phyloP scores from a whole-genome alignment of 129 eudicot species.

The Saussurea involucrata region DNA sequence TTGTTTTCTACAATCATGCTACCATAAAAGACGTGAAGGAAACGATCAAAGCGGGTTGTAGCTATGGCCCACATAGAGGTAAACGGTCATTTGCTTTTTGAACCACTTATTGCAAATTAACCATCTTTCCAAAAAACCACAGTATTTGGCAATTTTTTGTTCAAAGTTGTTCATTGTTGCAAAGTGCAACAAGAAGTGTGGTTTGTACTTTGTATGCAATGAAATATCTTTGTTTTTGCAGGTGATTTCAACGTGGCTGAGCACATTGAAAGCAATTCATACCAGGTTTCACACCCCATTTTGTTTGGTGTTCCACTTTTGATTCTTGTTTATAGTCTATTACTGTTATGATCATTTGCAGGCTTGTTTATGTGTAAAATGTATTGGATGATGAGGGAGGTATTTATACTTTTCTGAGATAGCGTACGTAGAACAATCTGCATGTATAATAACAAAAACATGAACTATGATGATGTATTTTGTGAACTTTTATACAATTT shows the following conservation, averaged over 20 bases:
- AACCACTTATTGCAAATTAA: not conserved
- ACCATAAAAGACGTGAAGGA: conserved; percentile 46
- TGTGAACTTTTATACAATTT: no score
- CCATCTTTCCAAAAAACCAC: not conserved
- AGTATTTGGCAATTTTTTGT: no score
- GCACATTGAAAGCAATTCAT: conserved; percentile 37
- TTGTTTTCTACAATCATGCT: conserved; percentile 59
- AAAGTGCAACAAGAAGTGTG: no score
- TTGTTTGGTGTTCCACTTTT: conserved; percentile 29
- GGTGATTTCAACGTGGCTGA: conserved; percentile 68
- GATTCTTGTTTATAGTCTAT: not conserved
- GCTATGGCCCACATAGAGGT: conserved; percentile 77
- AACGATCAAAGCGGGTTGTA: conserved; percentile 58
- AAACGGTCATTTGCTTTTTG: not conserved
- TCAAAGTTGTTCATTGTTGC: no score
- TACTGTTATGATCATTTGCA: not conserved
- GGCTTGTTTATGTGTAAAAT: not conserved
- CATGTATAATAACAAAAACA: no score
- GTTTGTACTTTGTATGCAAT: no score
- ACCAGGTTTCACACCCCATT: conserved; percentile 5
- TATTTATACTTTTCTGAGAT: no score
- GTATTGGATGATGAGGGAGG: not conserved
- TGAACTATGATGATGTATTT: no score
- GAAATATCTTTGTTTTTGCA: conserved; percentile 16
- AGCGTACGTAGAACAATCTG: no score